phyloP scores from a whole-genome alignment of 257 asterid species.

The Plectranthus barbatus region DNA sequence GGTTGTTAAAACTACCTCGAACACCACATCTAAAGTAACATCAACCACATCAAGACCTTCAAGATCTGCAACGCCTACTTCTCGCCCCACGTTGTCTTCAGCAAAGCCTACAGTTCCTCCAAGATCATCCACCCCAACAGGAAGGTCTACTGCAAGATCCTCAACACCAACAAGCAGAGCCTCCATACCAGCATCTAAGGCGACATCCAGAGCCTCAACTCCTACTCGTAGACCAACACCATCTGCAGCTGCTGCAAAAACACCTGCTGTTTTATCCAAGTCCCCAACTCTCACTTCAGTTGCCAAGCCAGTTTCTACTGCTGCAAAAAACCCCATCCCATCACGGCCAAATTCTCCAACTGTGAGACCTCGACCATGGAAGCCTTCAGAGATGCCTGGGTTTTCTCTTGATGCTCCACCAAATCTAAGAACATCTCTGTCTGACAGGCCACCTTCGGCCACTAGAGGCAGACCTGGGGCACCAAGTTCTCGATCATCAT shows the following conservation, averaged over 20 bases:
- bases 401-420: constrained; percentile 95
- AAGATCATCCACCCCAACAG: constrained; percentile 86
- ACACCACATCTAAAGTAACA: constrained; percentile 38
- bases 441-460: constrained; percentile 86
- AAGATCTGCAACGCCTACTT: constrained; percentile 79
- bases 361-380: constrained; percentile 80
- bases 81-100: constrained; percentile 46
- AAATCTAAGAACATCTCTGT: constrained; percentile 73
- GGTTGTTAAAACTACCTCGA: constrained; percentile 39
- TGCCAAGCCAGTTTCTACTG: constrained; percentile 33
- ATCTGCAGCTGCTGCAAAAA: constrained; percentile 29
- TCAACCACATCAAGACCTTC: constrained; percentile 53
- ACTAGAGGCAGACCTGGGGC: constrained; percentile 97
- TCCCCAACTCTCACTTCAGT: constrained; percentile 42
- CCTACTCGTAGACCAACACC: constrained; percentile 67
- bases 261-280: constrained; percentile 33
- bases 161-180: constrained; percentile 74
- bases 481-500: constrained; percentile 72
- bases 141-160: constrained; percentile 66
- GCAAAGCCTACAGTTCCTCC: constrained; percentile 57
- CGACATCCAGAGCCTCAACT: constrained; percentile 75
- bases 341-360: constrained; percentile 72
- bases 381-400: constrained; percentile 96
- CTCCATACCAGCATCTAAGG: constrained; percentile 49
- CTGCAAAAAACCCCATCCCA: constrained; percentile 41